Evolutionary conservation across 768 basidiomycete genomes (phyloP), one percentile per base, ranked within the genome.

Genomic region (Pisolithus microcarpus): DNA sequence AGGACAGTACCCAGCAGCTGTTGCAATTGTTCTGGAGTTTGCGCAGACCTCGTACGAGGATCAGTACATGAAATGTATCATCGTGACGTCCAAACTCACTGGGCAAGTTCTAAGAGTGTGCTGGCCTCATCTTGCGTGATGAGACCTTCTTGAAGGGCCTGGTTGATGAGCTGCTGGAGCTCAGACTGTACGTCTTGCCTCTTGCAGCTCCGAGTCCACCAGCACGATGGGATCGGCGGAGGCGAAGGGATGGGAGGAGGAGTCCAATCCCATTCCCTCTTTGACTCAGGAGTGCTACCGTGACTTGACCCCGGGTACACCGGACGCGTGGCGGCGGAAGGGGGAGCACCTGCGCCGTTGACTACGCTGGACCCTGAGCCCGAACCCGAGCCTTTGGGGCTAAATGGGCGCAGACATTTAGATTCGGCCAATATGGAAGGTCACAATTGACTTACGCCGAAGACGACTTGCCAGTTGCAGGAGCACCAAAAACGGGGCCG

Each of bases 181-280:
- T 52, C 46, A 7, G 52, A 34, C 26, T 38, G 28, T 8, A 48
- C 15, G 26, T 48, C 47, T n/a, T 52, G 19, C 24, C 52, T 21
- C 34, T 52, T 52, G 46, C 47, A 47, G 31, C 52, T 48, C 21
- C 42, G 52, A 23, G 34, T 46, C 38, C 45, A 45, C 52, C 52
- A 52, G 19, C 52, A 52, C 3, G 52, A 48, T 30, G 55, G 55
- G 8, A 53, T 46, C 16, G 52, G 48, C 6, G 56, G 55, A 5
- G 52, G 54, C 5, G 36, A 43, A 3, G 55, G 50, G 43, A 55
- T 52, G 39, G 50, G 44, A 2, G 53, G 56, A 26, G 50, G 53
- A 37, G 28, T 49, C 51, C 43, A 52, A 13, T 26, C 23, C 43
- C 44, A 36, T 13, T 46, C 23, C 38, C 21, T 48, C 21, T 24